Conservation (phyloP, 2,329 filamentous ascomycete genomes). For the Fusarium sp. region DNA sequence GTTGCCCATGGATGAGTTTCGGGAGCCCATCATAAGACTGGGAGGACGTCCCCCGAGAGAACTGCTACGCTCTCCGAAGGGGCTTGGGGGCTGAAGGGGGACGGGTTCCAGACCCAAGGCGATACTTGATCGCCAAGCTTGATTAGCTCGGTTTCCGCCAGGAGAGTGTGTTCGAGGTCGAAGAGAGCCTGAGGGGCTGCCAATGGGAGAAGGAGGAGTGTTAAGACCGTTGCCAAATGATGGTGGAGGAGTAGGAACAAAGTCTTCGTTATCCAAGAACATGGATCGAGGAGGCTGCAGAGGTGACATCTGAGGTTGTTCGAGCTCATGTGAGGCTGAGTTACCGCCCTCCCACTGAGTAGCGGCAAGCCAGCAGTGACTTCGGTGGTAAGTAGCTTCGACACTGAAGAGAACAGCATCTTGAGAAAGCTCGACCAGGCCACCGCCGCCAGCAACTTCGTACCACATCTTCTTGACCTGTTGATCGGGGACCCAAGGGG, state of each 20-base stretch:
- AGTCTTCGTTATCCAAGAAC: conserved; percentile 49
- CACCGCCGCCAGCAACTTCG: conserved; percentile 73
- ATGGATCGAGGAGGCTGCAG: conserved; percentile 53
- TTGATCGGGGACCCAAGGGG: conserved; percentile 77
- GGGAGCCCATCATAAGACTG: conserved; percentile 49
- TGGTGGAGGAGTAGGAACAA: conserved; percentile 36
- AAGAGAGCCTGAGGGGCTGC: conserved; percentile 50
- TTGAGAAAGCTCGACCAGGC: conserved; percentile 67
- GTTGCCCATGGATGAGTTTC: conserved; percentile 53
- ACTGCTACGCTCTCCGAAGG: conserved; percentile 51
- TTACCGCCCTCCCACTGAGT: conserved; percentile 59
- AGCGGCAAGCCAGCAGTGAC: conserved; percentile 66
- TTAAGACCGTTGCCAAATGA: conserved; percentile 41
- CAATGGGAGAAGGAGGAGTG: conserved; percentile 44
- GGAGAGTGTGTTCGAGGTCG: conserved; percentile 56
- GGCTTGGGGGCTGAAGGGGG: conserved; percentile 51
- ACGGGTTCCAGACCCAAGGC: conserved; percentile 58
- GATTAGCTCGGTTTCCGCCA: conserved; percentile 48
- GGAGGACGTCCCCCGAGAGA: conserved; percentile 50
- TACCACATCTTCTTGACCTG: conserved; percentile 78
- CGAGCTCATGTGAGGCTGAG: conserved; percentile 40
- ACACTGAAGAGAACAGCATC: conserved; percentile 71
- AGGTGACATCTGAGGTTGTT: conserved; percentile 52
- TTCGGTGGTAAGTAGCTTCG: conserved; percentile 69
- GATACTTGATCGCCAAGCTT: conserved; percentile 56